phyloP scores from a whole-genome alignment of 805 yeast genomes.

The Zygosaccharomyces kombuchaensis region DNA sequence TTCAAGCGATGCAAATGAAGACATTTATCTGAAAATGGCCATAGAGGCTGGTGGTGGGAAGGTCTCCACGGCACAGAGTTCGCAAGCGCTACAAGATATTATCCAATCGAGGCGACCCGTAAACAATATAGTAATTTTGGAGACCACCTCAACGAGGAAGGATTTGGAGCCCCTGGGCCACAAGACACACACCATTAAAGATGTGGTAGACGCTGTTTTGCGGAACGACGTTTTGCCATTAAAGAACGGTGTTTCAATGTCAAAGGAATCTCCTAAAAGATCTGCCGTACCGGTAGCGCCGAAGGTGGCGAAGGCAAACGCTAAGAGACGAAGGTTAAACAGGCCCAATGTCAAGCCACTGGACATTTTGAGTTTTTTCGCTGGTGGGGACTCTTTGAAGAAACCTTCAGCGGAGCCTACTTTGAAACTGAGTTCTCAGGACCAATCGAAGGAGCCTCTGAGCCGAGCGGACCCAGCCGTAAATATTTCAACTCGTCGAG shows the following conservation, averaged over 20 bases:
- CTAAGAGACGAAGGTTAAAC: constrained; percentile 22
- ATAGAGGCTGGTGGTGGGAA: constrained; percentile 9
- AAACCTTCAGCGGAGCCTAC: not conserved
- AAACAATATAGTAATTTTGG: not conserved
- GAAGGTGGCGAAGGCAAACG: constrained; percentile 1
- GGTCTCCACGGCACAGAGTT: not conserved
- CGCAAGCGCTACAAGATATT: not conserved
- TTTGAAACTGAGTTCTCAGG: not conserved
- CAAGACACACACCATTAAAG: constrained; percentile 25
- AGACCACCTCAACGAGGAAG: not conserved
- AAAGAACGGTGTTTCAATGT: constrained; percentile 7
- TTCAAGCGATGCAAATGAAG: not conserved
- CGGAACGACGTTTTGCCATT: constrained; percentile 14
- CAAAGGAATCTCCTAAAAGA: constrained; percentile 2
- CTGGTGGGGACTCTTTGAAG: constrained; percentile 32
- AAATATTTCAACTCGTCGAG: too few relatives aligned
- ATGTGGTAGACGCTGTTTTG: constrained; percentile 27
- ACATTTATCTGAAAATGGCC: not conserved
- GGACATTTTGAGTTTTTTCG: constrained; percentile 38
- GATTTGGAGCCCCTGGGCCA: constrained; percentile 7
- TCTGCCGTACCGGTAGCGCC: constrained; percentile 5
- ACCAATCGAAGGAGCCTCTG: not conserved
- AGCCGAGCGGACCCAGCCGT: not conserved
- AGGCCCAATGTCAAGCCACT: constrained; percentile 33
- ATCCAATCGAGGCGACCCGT: not conserved